Base-by-base conservation (phyloP, 1,284 basidiomycete genomes). In the Nidula niveotomentosa region DNA sequence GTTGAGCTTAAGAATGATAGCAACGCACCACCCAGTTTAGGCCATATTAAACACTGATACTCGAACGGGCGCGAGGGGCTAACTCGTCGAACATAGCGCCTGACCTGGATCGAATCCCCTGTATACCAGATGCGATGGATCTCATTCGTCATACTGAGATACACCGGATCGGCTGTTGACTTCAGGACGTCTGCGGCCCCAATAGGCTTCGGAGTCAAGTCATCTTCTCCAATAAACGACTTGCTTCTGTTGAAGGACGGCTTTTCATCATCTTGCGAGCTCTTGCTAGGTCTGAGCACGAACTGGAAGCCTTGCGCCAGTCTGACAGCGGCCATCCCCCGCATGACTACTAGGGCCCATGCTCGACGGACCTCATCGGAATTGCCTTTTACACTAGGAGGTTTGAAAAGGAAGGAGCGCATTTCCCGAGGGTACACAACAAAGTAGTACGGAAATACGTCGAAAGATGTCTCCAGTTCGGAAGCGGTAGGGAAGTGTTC, bases 281-380 rank as follows among this genome's bases (percentile, higher is more conserved):
- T 56, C 30, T 70, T 70, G 10, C 62, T 62, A 23, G 83, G 71
- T 58, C 76, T 74, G 34, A 90, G 76, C 45, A 98, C 88, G 65
- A 98, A 94, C 69, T 99, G 96, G 71, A 98, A 99, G n/a, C 96
- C 96, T 69, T 98, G 95, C 6, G 90, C 86, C 7, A 99, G 80
- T 12, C 96, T 81, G 53, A 98, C 89, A 3, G 92, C 94, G 1
- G 93, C 91, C 92, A 98, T 96, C 51, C 94, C 94, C 35, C 90
- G 83, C 88, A 98, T 92, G 30, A 97, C 91, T 0, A 86, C 88
- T 44, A 95, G 75, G 0, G 94, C 93, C 81, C 86, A 89, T 56
- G 86, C 76, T 57, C 81, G 77, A 10, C 88, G 80, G 39, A 80
- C 66, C n/a, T 88, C 78, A 54, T 88, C 86, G 8, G 77, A 59